Evolutionary conservation across 352 stramenopile genomes (phyloP).

Genomic region (Saprolegnia parasitica): DNA sequence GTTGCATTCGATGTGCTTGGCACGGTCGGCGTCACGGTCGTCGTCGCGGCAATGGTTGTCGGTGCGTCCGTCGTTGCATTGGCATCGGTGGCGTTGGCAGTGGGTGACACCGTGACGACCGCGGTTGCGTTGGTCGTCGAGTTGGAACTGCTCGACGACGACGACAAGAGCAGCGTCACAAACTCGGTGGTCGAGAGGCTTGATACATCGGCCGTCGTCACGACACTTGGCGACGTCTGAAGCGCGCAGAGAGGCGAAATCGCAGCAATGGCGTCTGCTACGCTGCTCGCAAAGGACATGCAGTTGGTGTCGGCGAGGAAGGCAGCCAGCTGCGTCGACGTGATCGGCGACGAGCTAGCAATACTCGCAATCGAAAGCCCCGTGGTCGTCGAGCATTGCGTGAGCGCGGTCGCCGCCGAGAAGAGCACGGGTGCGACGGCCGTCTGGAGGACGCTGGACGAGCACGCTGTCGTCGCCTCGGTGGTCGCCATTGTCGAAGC

Average conservation of each 20-base stretch:
- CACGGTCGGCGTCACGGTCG: not conserved
- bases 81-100: not conserved
- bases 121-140: not conserved
- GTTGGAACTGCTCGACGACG: not conserved
- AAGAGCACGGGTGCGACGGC: not conserved
- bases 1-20: not conserved
- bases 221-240: not conserved
- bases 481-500: not conserved
- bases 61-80: not conserved
- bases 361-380: not conserved
- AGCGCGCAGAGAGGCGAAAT: not conserved
- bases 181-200: constrained; percentile 3
- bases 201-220: not conserved
- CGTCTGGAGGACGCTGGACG: not conserved
- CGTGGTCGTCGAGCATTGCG: not conserved
- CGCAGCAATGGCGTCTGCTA: not conserved
- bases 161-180: not conserved
- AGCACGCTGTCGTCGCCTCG: not conserved
- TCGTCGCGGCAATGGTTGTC: not conserved
- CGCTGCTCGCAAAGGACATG: not conserved
- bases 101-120: too few species aligned
- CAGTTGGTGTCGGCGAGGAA: not conserved
- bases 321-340: not conserved
- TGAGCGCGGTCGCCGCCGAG: not conserved
- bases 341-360: not conserved